Evolutionary conservation across 306 rosid genomes (phyloP).

Genomic region (Quercus agrifolia): DNA sequence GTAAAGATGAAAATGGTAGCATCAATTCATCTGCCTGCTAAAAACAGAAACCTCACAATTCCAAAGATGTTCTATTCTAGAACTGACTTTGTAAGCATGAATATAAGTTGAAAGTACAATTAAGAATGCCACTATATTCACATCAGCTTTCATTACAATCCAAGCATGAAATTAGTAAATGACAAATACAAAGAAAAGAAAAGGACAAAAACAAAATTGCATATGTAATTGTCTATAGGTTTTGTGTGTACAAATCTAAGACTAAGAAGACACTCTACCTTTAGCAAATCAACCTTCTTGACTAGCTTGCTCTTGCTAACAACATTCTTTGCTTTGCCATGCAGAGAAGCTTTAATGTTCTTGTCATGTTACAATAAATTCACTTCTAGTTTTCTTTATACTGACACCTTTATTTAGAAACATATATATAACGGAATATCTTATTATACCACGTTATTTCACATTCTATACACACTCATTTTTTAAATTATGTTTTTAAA

Average conservation of each 20-base stretch:
- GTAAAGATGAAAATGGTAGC: background rate
- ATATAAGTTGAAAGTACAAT: background rate
- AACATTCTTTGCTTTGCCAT: background rate
- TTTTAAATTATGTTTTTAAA: too few species aligned
- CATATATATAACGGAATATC: too few species aligned
- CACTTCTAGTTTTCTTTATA: too few species aligned
- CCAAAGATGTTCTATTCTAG: background rate
- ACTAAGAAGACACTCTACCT: background rate
- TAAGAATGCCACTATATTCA: background rate
- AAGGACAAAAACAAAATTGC: too few species aligned
- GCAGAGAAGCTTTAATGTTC: background rate
- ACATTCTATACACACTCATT: too few species aligned
- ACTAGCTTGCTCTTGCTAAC: background rate
- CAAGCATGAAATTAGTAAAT: too few species aligned
- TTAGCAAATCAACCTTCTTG: background rate
- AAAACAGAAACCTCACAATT: background rate
- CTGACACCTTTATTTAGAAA: too few species aligned
- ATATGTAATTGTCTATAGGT: too few species aligned
- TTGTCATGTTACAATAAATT: background rate
- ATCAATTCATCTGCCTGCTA: background rate
- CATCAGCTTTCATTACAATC: background rate
- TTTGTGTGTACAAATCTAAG: too few species aligned
- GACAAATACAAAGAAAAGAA: too few species aligned
- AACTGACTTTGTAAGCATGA: background rate
- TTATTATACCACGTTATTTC: too few species aligned